Evolutionary conservation across 208 protist species (phyloP).

Genomic region (Crithidia expoeki): DNA sequence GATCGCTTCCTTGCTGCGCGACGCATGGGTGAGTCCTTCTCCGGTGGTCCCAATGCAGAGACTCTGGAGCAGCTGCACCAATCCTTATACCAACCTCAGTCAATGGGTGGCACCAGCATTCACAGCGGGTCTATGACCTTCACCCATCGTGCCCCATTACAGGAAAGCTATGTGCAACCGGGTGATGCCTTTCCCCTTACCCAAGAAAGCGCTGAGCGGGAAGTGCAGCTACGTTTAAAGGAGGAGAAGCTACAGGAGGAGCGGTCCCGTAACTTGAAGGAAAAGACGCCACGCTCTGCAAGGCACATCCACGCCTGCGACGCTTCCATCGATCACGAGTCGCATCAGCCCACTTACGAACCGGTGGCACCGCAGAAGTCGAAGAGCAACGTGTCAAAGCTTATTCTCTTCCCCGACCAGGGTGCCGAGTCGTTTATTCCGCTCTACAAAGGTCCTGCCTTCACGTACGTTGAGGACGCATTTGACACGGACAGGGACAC

Average conservation of each 20-base stretch:
- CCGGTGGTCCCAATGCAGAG: background rate
- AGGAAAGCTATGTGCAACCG: constrained; percentile 18
- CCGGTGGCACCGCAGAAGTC: constrained; percentile 15
- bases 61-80: constrained; percentile 7
- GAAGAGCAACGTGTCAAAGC: constrained; percentile 18
- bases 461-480: constrained; percentile 46
- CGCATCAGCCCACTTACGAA: constrained; percentile 12
- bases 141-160: constrained; percentile 6
- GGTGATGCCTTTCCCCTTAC: constrained; percentile 11
- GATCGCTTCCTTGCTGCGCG: constrained; percentile 34
- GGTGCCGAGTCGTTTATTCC: constrained; percentile 22
- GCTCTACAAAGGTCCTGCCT: constrained; percentile 29
- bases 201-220: constrained; percentile 11
- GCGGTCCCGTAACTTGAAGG: background rate
- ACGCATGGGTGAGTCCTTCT: constrained; percentile 3
- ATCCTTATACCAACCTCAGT: constrained; percentile 16
- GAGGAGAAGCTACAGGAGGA: constrained; percentile 10
- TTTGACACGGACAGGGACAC: constrained; percentile 36
- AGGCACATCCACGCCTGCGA: background rate
- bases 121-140: background rate
- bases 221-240: constrained; percentile 6
- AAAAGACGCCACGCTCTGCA: background rate
- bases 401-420: constrained; percentile 6
- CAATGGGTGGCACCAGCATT: background rate
- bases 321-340: background rate